A percentile compares a stretch with the other conserved stretches of the same genome.
These are phyloP conservation scores for Hypocreales sp. DNA, from an alignment of 2,329 filamentous ascomycete genomes.

Conservation along the genomic window DNA sequence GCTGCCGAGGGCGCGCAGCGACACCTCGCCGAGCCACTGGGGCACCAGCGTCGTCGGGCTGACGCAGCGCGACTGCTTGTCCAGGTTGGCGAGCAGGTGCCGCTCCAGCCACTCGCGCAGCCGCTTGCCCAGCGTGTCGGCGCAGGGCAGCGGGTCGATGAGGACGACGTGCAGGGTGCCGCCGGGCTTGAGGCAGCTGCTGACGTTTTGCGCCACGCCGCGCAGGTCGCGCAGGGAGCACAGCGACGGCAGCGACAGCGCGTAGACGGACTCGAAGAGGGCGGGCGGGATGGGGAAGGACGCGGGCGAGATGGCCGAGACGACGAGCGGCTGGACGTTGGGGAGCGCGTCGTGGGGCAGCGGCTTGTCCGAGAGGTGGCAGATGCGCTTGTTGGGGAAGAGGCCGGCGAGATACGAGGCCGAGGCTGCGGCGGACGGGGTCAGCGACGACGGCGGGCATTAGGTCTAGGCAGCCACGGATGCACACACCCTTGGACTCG, in stretches of 20 bases:
- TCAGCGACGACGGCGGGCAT: too few species aligned
- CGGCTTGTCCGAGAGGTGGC: slow-evolving; percentile 28
- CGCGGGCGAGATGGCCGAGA: slow-evolving; percentile 19
- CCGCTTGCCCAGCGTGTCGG: slow-evolving; percentile 37
- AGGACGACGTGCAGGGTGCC: slow-evolving; percentile 44
- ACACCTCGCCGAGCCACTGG: slow-evolving; percentile 39
- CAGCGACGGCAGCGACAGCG: slow-evolving; percentile 38
- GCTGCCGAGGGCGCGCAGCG: slow-evolving; percentile 31
- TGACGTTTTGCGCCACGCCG: slow-evolving; percentile 36
- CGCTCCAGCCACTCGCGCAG: slow-evolving; percentile 47
- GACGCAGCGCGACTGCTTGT: slow-evolving; percentile 40
- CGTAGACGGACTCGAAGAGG: slow-evolving; percentile 33
- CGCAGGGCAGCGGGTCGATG: slow-evolving; percentile 45
- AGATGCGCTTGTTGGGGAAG: slow-evolving; percentile 22
- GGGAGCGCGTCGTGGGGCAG: slow-evolving; percentile 20
- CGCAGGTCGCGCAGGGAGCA: slow-evolving; percentile 42
- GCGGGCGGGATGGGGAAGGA: slow-evolving; percentile 22
- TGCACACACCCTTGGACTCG: slow-evolving; percentile 28
- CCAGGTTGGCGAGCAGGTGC: slow-evolving; percentile 42
- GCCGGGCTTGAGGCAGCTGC: slow-evolving; percentile 35
- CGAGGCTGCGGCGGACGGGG: too few species aligned
- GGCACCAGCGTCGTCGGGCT: slow-evolving; percentile 44
- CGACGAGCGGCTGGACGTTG: slow-evolving; percentile 23
- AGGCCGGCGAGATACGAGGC: slow-evolving; percentile 32
- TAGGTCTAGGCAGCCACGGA: too few species aligned